Base-by-base conservation (phyloP, 306 rosid species). In the Luffa aegyptiaca region DNA sequence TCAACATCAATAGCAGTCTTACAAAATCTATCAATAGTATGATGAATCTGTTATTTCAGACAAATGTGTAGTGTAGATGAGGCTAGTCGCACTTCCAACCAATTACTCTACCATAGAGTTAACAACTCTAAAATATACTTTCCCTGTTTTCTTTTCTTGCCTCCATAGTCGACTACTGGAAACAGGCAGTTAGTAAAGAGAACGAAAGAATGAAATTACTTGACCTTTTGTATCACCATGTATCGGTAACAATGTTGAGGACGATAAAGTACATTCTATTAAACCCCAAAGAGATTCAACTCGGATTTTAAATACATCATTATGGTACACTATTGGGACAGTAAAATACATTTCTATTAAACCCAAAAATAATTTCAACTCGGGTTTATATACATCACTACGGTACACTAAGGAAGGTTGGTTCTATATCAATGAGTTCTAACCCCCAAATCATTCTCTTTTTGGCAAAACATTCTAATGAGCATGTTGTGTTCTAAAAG, bases 381-480 rank as follows among this genome's bases (percentile, higher is more conserved):
- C 37, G 55, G 55, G 56, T 70, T 18, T 70, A 70, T 70, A 70
- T 70, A 70, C 76, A 70, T 70, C 18, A 2, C 55, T 70, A 70
- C 52, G 18, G 21, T 71, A 71, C 77, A 26, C 11, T 46, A 42
- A 20, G n/a, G 26, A 71, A 71, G 41, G 57, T 49, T 14, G n/a
- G 58, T 48, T 26, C 42, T 48, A 18, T 49, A 73, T 73, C 56
- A 31, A 73, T 61, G 39, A 73, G 61, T 73, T 31, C 59, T 49
- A 48, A 14, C 13, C 78, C 61, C 56, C 45, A 49, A 49, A 14
- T 16, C 77, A 49, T 12, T 71, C 53, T 10, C 75, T 18, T n/a
- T 41, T 68, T n/a, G 75, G 37, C 53, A n/a, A 11, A n/a, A 69
- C 36, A 69, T 41, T 42, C 49, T 42, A 69, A 18, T 44, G 10